A percentile compares a stretch with the other conserved stretches of the same genome.
phyloP scores from a whole-genome alignment of 1,284 basidiomycete genomes.

The Xerocomus amazonicus region DNA sequence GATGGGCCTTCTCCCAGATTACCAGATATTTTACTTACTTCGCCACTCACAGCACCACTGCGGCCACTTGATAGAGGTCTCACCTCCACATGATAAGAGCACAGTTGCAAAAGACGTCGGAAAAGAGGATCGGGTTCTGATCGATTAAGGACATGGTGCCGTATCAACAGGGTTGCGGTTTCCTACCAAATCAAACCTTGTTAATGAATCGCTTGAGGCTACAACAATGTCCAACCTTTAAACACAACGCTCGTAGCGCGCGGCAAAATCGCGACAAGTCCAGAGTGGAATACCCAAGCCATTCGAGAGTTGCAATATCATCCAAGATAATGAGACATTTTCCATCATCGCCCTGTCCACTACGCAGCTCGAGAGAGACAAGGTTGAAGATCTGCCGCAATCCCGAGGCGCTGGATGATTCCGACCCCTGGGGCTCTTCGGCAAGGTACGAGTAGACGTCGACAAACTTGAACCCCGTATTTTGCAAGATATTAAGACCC shows the following conservation, averaged over 20 bases:
- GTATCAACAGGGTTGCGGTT: constrained; percentile 51
- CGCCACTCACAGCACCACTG: constrained; percentile 71
- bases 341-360: constrained; percentile 2
- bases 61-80: constrained; percentile 64
- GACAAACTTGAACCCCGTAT: constrained; percentile 48
- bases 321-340: constrained; percentile 59
- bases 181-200: constrained; percentile 32
- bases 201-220: background rate
- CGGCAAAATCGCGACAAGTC: constrained; percentile 56
- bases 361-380: constrained; percentile 21
- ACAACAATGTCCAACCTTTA: constrained; percentile 41
- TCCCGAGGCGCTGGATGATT: constrained; percentile 16
- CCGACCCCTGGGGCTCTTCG: constrained; percentile 8
- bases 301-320: constrained; percentile 60
- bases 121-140: constrained; percentile 58
- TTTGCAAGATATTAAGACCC: constrained; percentile 52
- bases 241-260: constrained; percentile 52
- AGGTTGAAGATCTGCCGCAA: constrained; percentile 37
- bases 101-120: constrained; percentile 52
- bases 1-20: background rate
- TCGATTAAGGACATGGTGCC: constrained; percentile 56
- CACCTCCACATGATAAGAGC: constrained; percentile 65
- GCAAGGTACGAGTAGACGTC: constrained; percentile 35
- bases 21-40: constrained; percentile 42
- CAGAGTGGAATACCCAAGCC: constrained; percentile 53